Percentiles rank a stretch among this genome's conserved stretches.
Evolutionary conservation across 495 filamentous ascomycete genomes (phyloP).

Genomic region (Penicillium desertorum): DNA sequence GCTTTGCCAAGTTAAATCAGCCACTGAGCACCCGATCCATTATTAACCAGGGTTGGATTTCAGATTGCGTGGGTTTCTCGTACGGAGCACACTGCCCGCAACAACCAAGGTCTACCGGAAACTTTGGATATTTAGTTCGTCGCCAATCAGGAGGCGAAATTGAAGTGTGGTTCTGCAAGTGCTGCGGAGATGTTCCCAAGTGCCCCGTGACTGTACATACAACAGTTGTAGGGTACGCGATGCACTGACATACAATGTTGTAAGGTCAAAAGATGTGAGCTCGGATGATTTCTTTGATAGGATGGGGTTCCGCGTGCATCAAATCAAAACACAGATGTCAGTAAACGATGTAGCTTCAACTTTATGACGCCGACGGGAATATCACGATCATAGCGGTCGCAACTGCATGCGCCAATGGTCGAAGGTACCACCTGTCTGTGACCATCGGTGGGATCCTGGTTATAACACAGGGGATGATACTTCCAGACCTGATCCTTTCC

Average conservation of each 20-base stretch:
- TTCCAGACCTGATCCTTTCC: constrained; percentile 11
- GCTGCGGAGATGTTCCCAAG: neutral
- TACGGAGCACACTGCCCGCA: neutral
- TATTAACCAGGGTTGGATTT: constrained; percentile 4
- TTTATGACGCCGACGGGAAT: constrained; percentile 20
- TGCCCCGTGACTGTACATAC: neutral
- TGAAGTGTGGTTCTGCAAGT: neutral
- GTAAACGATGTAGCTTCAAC: neutral
- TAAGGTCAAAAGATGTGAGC: neutral
- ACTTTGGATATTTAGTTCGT: constrained; percentile 3
- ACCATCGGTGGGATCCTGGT: constrained; percentile 22
- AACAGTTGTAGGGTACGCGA: neutral
- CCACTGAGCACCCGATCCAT: neutral
- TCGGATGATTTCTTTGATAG: constrained; percentile 30
- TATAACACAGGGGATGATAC: constrained; percentile 2
- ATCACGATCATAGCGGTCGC: constrained; percentile 26
- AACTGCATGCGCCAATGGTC: constrained; percentile 33
- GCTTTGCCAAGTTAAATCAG: constrained; percentile 15
- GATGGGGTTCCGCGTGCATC: constrained; percentile 23
- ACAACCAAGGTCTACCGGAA: constrained; percentile 2
- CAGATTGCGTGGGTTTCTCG: neutral
- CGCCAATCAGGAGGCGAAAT: constrained; percentile 9
- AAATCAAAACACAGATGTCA: constrained; percentile 1
- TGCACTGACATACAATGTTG: neutral
- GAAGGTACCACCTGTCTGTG: constrained; percentile 24